Evolutionary conservation across 2,329 filamentous ascomycete genomes (phyloP).

Genomic region (Trichoderma polysporum): DNA sequence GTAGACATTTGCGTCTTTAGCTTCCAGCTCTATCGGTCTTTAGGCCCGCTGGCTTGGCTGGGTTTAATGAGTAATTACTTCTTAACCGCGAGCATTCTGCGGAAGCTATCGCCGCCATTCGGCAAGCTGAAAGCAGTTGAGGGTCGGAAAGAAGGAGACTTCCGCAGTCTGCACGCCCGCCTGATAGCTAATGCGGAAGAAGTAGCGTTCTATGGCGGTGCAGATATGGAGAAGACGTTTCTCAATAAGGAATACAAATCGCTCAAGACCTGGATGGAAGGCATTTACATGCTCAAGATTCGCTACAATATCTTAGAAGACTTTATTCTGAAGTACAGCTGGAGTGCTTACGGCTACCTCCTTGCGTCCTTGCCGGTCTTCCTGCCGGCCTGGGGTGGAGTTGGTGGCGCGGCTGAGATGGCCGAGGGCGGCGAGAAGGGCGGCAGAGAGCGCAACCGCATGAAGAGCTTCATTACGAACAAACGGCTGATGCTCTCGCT

Average conservation of each 20-base stretch:
- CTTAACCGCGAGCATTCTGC: slow-evolving; percentile 84
- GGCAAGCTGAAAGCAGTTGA: slow-evolving; percentile 96
- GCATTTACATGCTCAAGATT: slow-evolving; percentile 96
- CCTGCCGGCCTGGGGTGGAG: slow-evolving; percentile 87
- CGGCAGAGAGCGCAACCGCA: slow-evolving; percentile 75
- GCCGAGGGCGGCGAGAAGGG: slow-evolving; percentile 49
- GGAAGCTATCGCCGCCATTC: slow-evolving; percentile 88
- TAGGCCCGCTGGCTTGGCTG: slow-evolving; percentile 83
- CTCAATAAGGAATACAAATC: slow-evolving; percentile 90
- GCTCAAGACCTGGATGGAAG: slow-evolving; percentile 95
- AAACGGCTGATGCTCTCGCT: slow-evolving; percentile 97
- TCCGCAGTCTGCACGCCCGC: slow-evolving; percentile 84
- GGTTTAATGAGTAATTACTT: slow-evolving; percentile 92
- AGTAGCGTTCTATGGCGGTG: slow-evolving; percentile 94
- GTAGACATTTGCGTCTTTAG: slow-evolving; percentile 98
- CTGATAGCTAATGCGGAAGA: slow-evolving; percentile 97
- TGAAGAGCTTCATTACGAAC: slow-evolving; percentile 99
- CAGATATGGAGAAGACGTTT: slow-evolving; percentile 91
- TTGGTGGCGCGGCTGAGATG: slow-evolving; percentile 71
- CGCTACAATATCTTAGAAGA: slow-evolving; percentile 99
- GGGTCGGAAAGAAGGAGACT: slow-evolving; percentile 92
- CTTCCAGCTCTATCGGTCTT: slow-evolving; percentile 89
- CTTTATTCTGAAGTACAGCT: slow-evolving; percentile 96
- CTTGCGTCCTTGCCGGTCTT: slow-evolving; percentile 92
- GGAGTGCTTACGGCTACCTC: slow-evolving; percentile 96